phyloP scores from a whole-genome alignment of 78 protist species.

The Speleostelium caveatum region DNA sequence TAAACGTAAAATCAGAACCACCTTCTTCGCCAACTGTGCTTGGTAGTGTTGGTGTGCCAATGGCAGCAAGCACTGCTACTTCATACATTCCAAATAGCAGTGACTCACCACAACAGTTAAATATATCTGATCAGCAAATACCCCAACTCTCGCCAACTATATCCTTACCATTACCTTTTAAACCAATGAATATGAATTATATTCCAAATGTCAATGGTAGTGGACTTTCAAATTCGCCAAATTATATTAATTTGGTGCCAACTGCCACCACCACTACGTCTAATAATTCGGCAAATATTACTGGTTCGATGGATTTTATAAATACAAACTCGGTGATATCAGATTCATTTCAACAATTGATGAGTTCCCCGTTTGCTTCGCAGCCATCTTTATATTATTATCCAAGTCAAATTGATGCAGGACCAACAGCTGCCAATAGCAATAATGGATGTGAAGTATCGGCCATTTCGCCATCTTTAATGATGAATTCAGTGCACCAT shows the following conservation, averaged over 20 bases:
- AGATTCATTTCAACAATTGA: background rate
- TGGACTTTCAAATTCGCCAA: no score
- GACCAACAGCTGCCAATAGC: background rate
- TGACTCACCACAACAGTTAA: background rate
- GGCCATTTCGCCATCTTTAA: background rate
- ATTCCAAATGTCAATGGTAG: no score
- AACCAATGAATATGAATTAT: background rate
- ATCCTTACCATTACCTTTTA: background rate
- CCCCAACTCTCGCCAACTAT: background rate
- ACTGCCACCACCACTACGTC: background rate
- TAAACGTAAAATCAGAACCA: background rate
- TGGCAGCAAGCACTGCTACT: background rate
- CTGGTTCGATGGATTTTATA: no score
- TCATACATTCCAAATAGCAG: background rate
- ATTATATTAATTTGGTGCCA: background rate
- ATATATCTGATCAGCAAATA: background rate
- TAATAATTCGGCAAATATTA: background rate
- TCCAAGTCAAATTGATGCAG: background rate
- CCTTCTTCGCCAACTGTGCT: background rate
- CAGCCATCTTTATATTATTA: background rate
- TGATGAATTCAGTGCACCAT: constrained; percentile 24
- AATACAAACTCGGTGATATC: background rate
- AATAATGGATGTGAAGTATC: background rate
- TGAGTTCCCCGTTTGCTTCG: background rate
- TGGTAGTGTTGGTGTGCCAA: background rate